phyloP scores from a whole-genome alignment of 1,284 basidiomycete genomes.

The Acaromyces ingoldii region DNA sequence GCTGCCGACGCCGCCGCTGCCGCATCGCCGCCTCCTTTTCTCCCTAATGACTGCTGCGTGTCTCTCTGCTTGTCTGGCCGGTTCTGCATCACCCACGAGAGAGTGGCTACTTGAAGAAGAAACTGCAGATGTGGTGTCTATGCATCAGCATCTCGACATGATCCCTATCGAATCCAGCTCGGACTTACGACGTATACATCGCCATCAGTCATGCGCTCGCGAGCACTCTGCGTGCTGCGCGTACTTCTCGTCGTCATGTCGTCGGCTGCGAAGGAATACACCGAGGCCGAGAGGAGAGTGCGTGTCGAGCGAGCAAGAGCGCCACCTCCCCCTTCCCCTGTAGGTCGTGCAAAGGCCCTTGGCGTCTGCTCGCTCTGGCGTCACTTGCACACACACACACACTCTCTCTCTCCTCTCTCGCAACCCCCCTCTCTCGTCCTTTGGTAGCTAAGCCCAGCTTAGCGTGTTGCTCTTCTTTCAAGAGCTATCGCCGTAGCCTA shows the following conservation, averaged over 20 bases:
- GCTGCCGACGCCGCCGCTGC: constrained; percentile 1
- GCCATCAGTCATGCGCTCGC: constrained; percentile 35
- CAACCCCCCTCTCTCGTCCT: no score
- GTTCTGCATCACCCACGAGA: constrained; percentile 15
- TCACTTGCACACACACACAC: no score
- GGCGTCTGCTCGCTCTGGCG: no score
- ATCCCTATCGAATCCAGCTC: neutral
- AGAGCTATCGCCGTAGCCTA: no score
- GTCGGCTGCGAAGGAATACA: no score
- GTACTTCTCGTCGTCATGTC: constrained; percentile 37
- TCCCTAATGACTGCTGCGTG: constrained; percentile 1
- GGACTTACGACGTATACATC: constrained; percentile 39
- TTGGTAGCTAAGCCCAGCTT: no score
- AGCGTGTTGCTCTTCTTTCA: no score
- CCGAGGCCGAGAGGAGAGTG: no score
- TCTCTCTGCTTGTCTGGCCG: constrained; percentile 11
- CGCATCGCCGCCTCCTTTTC: constrained; percentile 10
- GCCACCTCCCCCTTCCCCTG: no score
- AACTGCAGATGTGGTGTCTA: constrained; percentile 31
- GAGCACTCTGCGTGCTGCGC: constrained; percentile 3
- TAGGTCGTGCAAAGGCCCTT: no score
- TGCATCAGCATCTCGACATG: neutral
- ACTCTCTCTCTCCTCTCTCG: no score
- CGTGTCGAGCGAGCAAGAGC: no score
- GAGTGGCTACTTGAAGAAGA: constrained; percentile 36